Base-by-base conservation (phyloP, 2,329 filamentous ascomycete species). In the Calonectria pseudoreteaudii region DNA sequence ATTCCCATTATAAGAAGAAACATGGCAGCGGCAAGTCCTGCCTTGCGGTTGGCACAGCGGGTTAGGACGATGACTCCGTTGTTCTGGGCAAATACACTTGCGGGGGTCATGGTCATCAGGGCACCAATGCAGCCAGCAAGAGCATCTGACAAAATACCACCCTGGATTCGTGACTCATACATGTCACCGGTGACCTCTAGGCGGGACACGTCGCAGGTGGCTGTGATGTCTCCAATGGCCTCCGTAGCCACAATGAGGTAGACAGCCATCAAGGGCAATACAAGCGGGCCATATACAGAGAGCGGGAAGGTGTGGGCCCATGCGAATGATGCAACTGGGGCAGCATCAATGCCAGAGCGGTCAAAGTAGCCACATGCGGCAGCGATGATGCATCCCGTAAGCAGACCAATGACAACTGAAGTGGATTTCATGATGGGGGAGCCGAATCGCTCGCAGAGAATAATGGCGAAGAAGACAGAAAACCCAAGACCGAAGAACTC, bases 1-100 rank as follows among this genome's bases (percentile, higher is more conserved):
- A 97, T 86, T 20, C 95, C 95, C 91, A 95, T 95, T 77, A 97
- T 83, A 74, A 97, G 85, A 14, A 97, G 89, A 87, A 95, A 95
- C 80, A 94, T 88, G 82, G 90, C 95, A 81, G 92, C 94, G 64
- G 92, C 93, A 82, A 95, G 95, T 6, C 95, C 95, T 7, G 94
- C 95, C 60, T 92, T 93, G 68, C 94, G 91, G 83, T 95, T 96
- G 1, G 94, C 94, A 82, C 94, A 96, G 20, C 94, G 90, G 0
- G 94, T 97, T 56, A 97, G 87, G 0, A 94, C 93, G 74, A 97
- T 96, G 66, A 96, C 94, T 44, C 94, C 94, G 82, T 96, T 96
- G 86, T 96, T 96, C 83, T 96, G 94, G 0, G 94, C 94, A 78
- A 96, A 96, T 0, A 92, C 93, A 1, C 91, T 93, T 91, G 96